A percentile compares a stretch with the other conserved stretches of the same genome.
Conservation (phyloP, 1,284 basidiomycete genomes). For the Xerocomus nothofagi region DNA sequence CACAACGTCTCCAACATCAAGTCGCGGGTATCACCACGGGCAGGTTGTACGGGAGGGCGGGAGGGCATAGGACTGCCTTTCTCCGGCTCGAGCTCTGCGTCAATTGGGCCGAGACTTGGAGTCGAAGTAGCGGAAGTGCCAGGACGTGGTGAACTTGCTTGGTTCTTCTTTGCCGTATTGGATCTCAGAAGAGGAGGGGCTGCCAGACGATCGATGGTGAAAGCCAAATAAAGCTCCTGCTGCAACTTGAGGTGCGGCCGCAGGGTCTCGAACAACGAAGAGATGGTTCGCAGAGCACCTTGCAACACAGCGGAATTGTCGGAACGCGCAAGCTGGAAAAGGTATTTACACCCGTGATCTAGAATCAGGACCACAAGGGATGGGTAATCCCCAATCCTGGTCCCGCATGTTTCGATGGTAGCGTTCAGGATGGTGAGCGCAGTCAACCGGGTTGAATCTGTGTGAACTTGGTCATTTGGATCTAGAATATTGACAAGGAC, state of each 20-base stretch:
- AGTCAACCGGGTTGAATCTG: slow-evolving; percentile 92
- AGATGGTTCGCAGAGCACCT: slow-evolving; percentile 80
- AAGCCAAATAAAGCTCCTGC: slow-evolving; percentile 92
- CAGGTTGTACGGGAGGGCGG: slow-evolving; percentile 65
- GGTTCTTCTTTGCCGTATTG: slow-evolving; percentile 32
- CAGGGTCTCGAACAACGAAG: slow-evolving; percentile 89
- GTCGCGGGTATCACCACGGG: slow-evolving; percentile 87
- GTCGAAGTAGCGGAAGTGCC: slow-evolving; percentile 52
- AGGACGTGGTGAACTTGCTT: slow-evolving; percentile 52
- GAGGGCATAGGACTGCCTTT: slow-evolving; percentile 54
- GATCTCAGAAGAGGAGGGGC: slow-evolving; percentile 43
- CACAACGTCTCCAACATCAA: slow-evolving; percentile 87
- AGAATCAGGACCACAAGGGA: slow-evolving; percentile 73
- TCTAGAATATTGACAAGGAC: slow-evolving; percentile 96
- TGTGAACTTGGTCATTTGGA: slow-evolving; percentile 92
- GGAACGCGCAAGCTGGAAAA: slow-evolving; percentile 92
- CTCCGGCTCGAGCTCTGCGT: slow-evolving; percentile 48
- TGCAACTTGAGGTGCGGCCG: slow-evolving; percentile 91
- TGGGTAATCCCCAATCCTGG: slow-evolving; percentile 71
- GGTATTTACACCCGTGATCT: slow-evolving; percentile 93
- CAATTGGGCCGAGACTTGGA: slow-evolving; percentile 45
- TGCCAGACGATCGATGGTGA: slow-evolving; percentile 88
- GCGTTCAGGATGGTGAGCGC: slow-evolving; percentile 87
- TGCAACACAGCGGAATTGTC: slow-evolving; percentile 84
- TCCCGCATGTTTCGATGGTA: slow-evolving; percentile 86